Evolutionary conservation across 345 rosid species (phyloP), one percentile per base, ranked within the genome.

Genomic region (Bruguiera parviflora): DNA sequence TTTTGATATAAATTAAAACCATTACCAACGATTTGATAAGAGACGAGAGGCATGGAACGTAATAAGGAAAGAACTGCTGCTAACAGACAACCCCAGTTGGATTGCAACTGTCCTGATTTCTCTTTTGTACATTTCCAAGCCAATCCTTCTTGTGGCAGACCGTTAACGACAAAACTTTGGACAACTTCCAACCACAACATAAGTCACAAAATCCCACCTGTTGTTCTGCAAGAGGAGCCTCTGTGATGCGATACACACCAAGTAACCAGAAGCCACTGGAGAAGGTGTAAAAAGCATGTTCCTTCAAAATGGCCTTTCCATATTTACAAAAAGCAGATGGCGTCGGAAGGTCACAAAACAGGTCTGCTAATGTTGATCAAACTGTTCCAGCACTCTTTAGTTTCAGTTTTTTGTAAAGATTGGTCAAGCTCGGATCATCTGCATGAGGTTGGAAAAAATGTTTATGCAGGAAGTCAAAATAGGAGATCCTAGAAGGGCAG

Each of bases 381-480:
- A 72, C 78, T 28, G 8, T 55, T 22, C 59, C 29, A 11, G 16
- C 27, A 25, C 28, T 22, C 55, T 11, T 43, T 22, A 60, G 37
- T 24, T 56, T 35, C 61, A 27, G 61, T 9, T 46, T 46, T 51
- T 39, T 25, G 64, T 33, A 18, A 47, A 22, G 28, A 31, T 64
- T 71, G 63, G 61, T 86, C 85, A 82, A 27, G 78, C 79, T 32
- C 73, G 78, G 37, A 79, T 63, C 80, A 72, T 72, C 85, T 82
- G 84, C 81, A 68, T 22, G 37, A 43, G 62, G 65, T 60, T 22
- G 66, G 70, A 35, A 64, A 72, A 25, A 10, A 24, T 32, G 21
- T 51, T 29, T 29, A 9, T 8, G 59, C 60, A 24, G 18, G 29
- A 25, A 22, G 47, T 39, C 43, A 32, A 31, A 22, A 22, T 20